phyloP scores from a whole-genome alignment of 208 protist species.

The Leishmania tropica region DNA sequence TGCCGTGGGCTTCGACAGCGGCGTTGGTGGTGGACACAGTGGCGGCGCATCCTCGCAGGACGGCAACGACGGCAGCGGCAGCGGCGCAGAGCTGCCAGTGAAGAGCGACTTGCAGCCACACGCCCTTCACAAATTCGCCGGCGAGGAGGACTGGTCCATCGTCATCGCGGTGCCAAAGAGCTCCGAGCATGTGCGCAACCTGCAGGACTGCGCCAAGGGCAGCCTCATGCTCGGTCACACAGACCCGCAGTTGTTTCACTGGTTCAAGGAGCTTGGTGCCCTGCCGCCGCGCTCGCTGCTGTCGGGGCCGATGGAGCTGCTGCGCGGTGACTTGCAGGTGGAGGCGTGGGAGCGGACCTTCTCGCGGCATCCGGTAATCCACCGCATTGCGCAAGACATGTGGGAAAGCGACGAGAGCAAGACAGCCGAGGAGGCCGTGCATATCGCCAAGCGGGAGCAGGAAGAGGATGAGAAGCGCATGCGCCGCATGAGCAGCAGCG shows the following conservation, averaged over 20 bases:
- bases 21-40: conserved; percentile 13
- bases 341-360: conserved; percentile 82
- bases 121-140: conserved; percentile 73
- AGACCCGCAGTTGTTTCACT: conserved; percentile 89
- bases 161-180: conserved; percentile 76
- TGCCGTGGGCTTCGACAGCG: conserved; percentile 45
- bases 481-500: conserved; percentile 89
- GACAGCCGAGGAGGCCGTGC: conserved; percentile 68
- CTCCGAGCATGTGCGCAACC: conserved; percentile 78
- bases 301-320: conserved; percentile 70
- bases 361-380: conserved; percentile 75
- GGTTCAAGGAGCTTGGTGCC: conserved; percentile 86
- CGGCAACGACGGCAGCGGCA: conserved; percentile 16
- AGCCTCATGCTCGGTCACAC: conserved; percentile 89
- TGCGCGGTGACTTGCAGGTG: conserved; percentile 71
- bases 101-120: conserved; percentile 87
- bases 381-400: conserved; percentile 83
- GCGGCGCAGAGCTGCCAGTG: conserved; percentile 42
- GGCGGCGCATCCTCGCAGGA: conserved; percentile 1
- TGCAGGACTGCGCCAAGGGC: conserved; percentile 58
- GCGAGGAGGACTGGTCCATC: conserved; percentile 70
- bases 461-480: conserved; percentile 90
- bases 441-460: conserved; percentile 64
- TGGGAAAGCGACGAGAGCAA: conserved; percentile 79
- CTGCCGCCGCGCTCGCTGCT: conserved; percentile 78